phyloP scores from a whole-genome alignment of 192 early-diverging fungal species.

The Entomortierella parvispora region DNA sequence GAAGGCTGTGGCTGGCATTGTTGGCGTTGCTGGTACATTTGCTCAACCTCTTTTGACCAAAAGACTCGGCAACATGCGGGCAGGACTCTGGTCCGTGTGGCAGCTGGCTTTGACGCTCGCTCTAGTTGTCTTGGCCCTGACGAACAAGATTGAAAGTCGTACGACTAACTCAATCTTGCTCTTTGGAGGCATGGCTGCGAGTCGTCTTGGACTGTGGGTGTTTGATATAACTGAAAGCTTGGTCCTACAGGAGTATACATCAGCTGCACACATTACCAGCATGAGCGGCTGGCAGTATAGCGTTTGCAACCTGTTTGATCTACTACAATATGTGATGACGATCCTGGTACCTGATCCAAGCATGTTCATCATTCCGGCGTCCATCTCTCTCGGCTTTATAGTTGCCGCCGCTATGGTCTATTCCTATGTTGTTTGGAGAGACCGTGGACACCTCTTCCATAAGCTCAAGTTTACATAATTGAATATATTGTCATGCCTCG shows the following conservation, averaged over 20 bases:
- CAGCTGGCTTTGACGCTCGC: conserved; percentile 9
- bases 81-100: conserved; percentile 50
- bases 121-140: conserved; percentile 16
- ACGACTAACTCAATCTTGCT: conserved; percentile 15
- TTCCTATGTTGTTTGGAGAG: conserved; percentile 28
- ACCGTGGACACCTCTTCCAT: conserved; percentile 7
- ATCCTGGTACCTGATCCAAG: conserved; percentile 26
- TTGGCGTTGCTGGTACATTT: conserved; percentile 30
- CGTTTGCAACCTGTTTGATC: conserved; percentile 40
- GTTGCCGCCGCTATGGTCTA: conserved; percentile 25
- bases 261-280: conserved; percentile 12
- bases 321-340: conserved; percentile 27
- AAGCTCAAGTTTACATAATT: conserved; percentile 19
- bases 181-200: conserved; percentile 47
- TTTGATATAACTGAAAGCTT: conserved; percentile 40
- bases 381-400: conserved; percentile 24
- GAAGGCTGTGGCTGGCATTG: conserved; percentile 29
- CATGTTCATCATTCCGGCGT: conserved; percentile 34
- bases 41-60: conserved; percentile 9
- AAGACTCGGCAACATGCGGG: conserved; percentile 25
- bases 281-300: conserved; percentile 41
- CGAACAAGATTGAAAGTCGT: conserved; percentile 6
- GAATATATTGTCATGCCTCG: too few relatives aligned
- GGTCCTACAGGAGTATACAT: conserved; percentile 36
- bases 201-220: conserved; percentile 43